Evolutionary conservation across 75 land plant genomes (phyloP).

Genomic region (Pseudotsuga menziesii): DNA sequence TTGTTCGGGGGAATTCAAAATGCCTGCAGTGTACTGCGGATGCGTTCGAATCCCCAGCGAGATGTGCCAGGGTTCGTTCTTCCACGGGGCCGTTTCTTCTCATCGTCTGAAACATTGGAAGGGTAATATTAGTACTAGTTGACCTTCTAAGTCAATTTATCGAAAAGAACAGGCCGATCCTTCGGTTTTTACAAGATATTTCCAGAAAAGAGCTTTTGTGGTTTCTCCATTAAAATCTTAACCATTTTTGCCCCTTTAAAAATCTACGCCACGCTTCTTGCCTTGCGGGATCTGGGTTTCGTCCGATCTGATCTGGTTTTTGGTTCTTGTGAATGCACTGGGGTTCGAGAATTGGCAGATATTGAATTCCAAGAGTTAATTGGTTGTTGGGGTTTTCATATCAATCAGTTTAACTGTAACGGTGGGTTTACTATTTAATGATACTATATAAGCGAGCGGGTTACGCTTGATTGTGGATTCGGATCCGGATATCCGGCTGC

Average conservation of each 20-base stretch:
- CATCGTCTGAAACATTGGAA: slow-evolving; percentile 12
- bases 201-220: background rate
- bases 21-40: slow-evolving; percentile 5
- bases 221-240: background rate
- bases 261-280: background rate
- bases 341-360: background rate
- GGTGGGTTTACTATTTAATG: too few relatives aligned
- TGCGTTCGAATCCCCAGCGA: background rate
- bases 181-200: background rate
- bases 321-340: background rate
- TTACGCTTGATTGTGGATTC: too few relatives aligned
- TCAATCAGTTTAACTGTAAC: too few relatives aligned
- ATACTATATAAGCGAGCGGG: too few relatives aligned
- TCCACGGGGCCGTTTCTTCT: slow-evolving; percentile 4
- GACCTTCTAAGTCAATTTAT: background rate
- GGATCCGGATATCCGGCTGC: too few relatives aligned
- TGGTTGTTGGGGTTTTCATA: background rate
- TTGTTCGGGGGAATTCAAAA: slow-evolving; percentile 3
- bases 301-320: background rate
- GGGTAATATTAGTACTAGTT: background rate
- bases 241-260: background rate
- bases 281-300: background rate
- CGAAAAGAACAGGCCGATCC: background rate
- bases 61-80: background rate
- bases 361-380: background rate